phyloP scores from a whole-genome alignment of 2,329 filamentous ascomycete genomes.

The Beauveria varroae region DNA sequence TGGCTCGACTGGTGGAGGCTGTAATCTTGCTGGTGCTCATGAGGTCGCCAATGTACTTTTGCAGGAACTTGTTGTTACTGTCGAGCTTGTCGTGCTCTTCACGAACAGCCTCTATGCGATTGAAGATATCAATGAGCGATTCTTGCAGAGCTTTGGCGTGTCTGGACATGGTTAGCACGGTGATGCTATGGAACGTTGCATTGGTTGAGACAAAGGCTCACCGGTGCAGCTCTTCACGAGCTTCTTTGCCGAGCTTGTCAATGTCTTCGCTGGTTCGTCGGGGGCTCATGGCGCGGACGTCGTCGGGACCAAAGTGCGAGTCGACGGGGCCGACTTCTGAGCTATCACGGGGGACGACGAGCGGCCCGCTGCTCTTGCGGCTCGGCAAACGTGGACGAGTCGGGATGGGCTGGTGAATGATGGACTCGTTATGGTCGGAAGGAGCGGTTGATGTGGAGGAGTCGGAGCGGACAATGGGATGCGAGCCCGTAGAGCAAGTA shows the following conservation, averaged over 20 bases:
- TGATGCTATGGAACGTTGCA: too few species aligned
- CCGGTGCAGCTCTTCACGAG: slow-evolving; percentile 58
- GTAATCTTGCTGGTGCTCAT: slow-evolving; percentile 80
- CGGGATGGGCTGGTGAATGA: slow-evolving; percentile 44
- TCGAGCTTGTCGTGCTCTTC: slow-evolving; percentile 95
- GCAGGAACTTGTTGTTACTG: slow-evolving; percentile 91
- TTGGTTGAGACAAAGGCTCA: slow-evolving; percentile 24
- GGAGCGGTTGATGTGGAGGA: slow-evolving; percentile 26
- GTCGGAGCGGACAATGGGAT: slow-evolving; percentile 31
- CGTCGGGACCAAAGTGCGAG: slow-evolving; percentile 73
- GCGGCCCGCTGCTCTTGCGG: slow-evolving; percentile 73
- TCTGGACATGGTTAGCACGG: slow-evolving; percentile 36
- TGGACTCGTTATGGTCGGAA: slow-evolving; percentile 29
- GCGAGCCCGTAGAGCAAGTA: slow-evolving; percentile 15
- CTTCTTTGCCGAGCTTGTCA: slow-evolving; percentile 77
- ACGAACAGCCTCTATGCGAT: slow-evolving; percentile 89
- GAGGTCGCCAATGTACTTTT: slow-evolving; percentile 95
- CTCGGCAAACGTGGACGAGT: slow-evolving; percentile 61
- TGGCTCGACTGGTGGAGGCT: slow-evolving; percentile 42
- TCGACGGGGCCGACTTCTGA: slow-evolving; percentile 65
- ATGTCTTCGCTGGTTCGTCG: slow-evolving; percentile 85
- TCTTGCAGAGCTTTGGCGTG: slow-evolving; percentile 86
- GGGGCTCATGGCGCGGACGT: slow-evolving; percentile 92
- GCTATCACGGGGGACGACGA: slow-evolving; percentile 73
- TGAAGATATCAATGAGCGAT: slow-evolving; percentile 80